phyloP scores from a whole-genome alignment of 257 asterid species.

The Solanum arcanum region DNA sequence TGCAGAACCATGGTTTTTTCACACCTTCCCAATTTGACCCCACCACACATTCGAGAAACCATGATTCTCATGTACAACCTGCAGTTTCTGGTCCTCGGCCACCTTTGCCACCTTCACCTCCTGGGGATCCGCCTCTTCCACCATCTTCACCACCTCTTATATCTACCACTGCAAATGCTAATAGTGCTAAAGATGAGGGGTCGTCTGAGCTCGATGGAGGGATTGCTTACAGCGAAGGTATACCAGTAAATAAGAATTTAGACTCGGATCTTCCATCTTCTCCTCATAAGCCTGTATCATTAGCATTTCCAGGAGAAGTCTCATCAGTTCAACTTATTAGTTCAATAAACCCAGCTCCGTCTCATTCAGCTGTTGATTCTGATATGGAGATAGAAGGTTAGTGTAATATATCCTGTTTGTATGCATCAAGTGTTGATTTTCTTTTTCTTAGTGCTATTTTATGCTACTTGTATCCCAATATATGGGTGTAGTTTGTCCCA shows the following conservation, averaged over 20 bases:
- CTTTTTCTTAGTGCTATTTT: not conserved
- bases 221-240: conserved; percentile 1
- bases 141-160: conserved; percentile 37
- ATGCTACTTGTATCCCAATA: not conserved
- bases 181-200: not conserved
- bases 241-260: conserved; percentile 7
- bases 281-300: conserved; percentile 15
- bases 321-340: conserved; percentile 1
- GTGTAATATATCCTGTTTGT: conserved; percentile 8
- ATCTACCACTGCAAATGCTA: conserved; percentile 1
- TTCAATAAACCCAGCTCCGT: not conserved
- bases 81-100: conserved; percentile 31
- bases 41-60: conserved; percentile 9
- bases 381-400: conserved; percentile 98
- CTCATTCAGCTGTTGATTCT: conserved; percentile 47
- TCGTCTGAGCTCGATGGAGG: conserved; percentile 11
- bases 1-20: conserved; percentile 20
- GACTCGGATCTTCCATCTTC: conserved; percentile 16
- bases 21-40: conserved; percentile 20
- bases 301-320: not conserved
- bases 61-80: conserved; percentile 15
- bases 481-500: not conserved
- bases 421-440: conserved; percentile 1
- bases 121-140: conserved; percentile 48
- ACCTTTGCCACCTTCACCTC: conserved; percentile 39